Evolutionary conservation across 2,329 filamentous ascomycete species (phyloP).

Genomic region (Neurospora sp.): DNA sequence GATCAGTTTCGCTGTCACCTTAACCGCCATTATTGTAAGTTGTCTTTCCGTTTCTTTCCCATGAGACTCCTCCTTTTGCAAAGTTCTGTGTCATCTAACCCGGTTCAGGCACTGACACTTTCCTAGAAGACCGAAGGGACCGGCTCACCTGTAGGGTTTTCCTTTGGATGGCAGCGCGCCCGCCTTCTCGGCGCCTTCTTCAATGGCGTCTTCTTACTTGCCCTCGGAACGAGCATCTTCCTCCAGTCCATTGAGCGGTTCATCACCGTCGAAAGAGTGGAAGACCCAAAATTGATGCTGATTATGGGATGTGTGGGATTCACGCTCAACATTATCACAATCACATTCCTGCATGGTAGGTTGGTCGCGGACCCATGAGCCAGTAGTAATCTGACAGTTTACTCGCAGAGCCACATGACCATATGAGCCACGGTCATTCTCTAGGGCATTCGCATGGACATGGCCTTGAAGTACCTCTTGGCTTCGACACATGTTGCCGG

Average conservation of each 20-base stretch:
- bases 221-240: slow-evolving; percentile 62
- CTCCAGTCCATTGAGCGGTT: slow-evolving; percentile 67
- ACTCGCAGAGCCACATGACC: slow-evolving; percentile 8
- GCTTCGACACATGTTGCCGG: slow-evolving; percentile 12
- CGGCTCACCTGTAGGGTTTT: slow-evolving; percentile 47
- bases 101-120: slow-evolving; percentile 7
- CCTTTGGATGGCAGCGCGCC: slow-evolving; percentile 70
- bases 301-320: slow-evolving; percentile 62
- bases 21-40: slow-evolving; percentile 52
- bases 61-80: background rate
- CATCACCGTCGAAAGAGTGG: slow-evolving; percentile 45
- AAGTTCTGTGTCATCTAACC: background rate
- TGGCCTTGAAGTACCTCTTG: slow-evolving; percentile 14
- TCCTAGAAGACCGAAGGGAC: slow-evolving; percentile 46
- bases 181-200: slow-evolving; percentile 70
- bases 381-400: background rate
- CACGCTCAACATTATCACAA: slow-evolving; percentile 56
- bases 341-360: slow-evolving; percentile 54
- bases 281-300: slow-evolving; percentile 56
- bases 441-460: slow-evolving; percentile 4
- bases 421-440: background rate
- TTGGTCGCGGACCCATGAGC: background rate
- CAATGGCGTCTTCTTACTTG: slow-evolving; percentile 67
- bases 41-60: background rate
- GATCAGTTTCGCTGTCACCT: slow-evolving; percentile 57